Conservation (phyloP, 805 yeast genomes). For the Cyberlindnera suaveolens region DNA sequence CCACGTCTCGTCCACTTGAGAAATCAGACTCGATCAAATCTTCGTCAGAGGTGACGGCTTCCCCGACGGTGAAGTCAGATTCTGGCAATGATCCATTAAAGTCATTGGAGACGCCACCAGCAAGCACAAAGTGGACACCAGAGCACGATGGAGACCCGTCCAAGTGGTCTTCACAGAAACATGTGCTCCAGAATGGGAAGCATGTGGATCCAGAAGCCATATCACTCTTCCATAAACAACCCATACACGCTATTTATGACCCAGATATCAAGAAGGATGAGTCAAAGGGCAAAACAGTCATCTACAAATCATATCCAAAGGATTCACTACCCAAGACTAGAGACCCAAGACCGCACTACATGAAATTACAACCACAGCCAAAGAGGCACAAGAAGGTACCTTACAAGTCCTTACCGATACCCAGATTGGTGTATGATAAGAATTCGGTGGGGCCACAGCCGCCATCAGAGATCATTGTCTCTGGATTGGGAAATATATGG, state of each 20-base stretch:
- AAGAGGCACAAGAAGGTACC: slow-evolving; percentile 36
- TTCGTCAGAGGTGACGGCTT: no score
- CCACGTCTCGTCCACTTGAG: no score
- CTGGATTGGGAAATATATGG: slow-evolving; percentile 55
- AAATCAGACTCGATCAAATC: no score
- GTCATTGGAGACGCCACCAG: not conserved
- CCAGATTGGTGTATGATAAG: slow-evolving; percentile 45
- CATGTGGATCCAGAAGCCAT: not conserved
- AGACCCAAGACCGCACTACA: slow-evolving; percentile 37
- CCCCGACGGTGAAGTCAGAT: no score
- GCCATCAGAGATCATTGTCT: slow-evolving; percentile 58
- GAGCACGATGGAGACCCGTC: not conserved
- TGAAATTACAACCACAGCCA: slow-evolving; percentile 2
- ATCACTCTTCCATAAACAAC: slow-evolving; percentile 13
- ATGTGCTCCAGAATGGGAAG: slow-evolving; percentile 4
- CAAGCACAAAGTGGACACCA: not conserved
- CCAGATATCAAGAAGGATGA: slow-evolving; percentile 42
- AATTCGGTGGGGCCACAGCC: slow-evolving; percentile 76
- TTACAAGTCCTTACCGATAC: slow-evolving; percentile 35
- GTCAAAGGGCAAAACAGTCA: slow-evolving; percentile 30
- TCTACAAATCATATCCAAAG: slow-evolving; percentile 28
- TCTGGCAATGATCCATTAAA: no score
- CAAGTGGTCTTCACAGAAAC: slow-evolving; percentile 1
- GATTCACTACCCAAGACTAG: slow-evolving; percentile 8
- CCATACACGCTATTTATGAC: slow-evolving; percentile 45